Evolutionary conservation across 768 basidiomycete species (phyloP).

Genomic region (Asterophora parasitica): DNA sequence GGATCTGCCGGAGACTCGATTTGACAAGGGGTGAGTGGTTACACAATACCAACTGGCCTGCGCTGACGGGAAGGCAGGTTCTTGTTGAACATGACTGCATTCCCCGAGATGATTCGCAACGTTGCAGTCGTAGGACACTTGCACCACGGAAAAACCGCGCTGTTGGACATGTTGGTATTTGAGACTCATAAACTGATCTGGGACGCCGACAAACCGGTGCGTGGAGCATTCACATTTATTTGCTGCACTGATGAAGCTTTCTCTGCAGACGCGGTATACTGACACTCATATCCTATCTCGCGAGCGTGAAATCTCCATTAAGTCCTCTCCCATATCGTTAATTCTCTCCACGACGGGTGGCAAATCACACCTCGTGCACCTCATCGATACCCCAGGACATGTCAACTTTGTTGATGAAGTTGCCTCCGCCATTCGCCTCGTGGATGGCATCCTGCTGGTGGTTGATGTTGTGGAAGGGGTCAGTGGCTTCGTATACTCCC

Average conservation of each 20-base stretch:
- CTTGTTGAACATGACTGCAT: constrained; percentile 83
- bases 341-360: constrained; percentile 79
- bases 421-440: constrained; percentile 78
- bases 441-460: constrained; percentile 88
- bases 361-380: constrained; percentile 90
- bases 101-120: constrained; percentile 94
- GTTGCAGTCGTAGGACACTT: constrained; percentile 95
- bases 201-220: constrained; percentile 86
- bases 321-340: constrained; percentile 95
- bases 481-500: constrained; percentile 22
- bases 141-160: constrained; percentile 95
- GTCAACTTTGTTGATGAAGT: constrained; percentile 99
- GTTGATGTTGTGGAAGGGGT: constrained; percentile 99
- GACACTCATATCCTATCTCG: constrained; percentile 91
- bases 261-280: constrained; percentile 80
- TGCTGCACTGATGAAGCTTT: constrained; percentile 9
- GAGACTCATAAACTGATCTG: constrained; percentile 95
- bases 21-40: constrained; percentile 81
- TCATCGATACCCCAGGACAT: constrained; percentile 97
- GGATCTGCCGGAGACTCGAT: constrained; percentile 94
- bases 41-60: constrained; percentile 6
- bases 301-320: constrained; percentile 88
- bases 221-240: constrained; percentile 22
- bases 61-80: constrained; percentile 49
- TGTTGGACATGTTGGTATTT: constrained; percentile 95